These are phyloP conservation scores for Elaeagnus macrophylla DNA, from an alignment of 306 rosid species.

Conservation along the genomic window DNA sequence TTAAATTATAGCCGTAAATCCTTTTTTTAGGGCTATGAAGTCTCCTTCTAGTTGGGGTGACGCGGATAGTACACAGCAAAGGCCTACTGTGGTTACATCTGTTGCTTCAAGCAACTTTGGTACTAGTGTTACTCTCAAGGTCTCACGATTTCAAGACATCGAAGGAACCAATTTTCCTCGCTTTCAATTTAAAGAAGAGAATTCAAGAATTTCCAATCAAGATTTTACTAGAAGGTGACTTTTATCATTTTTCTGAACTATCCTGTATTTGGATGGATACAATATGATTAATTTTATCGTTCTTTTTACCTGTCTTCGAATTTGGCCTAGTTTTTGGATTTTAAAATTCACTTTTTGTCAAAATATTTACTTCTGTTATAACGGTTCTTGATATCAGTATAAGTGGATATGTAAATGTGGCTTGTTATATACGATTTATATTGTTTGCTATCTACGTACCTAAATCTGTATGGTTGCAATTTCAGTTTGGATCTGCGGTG, in stretches of 20 bases:
- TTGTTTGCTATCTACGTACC: background rate
- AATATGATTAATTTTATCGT: too few species aligned
- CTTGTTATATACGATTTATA: background rate
- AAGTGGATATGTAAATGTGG: background rate
- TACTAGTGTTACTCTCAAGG: slow-evolving; percentile 32
- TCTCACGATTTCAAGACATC: slow-evolving; percentile 34
- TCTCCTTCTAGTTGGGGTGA: slow-evolving; percentile 32
- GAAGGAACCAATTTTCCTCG: slow-evolving; percentile 36
- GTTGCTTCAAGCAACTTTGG: slow-evolving; percentile 37
- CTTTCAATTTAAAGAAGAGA: slow-evolving; percentile 27
- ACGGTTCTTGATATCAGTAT: background rate
- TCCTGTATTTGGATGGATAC: too few species aligned
- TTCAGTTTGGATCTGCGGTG: background rate
- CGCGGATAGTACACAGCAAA: slow-evolving; percentile 3
- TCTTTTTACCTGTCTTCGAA: too few species aligned
- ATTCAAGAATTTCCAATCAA: slow-evolving; percentile 27
- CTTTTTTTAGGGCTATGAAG: slow-evolving; percentile 30
- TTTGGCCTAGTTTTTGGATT: too few species aligned
- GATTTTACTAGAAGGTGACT: slow-evolving; percentile 15
- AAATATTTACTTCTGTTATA: too few species aligned
- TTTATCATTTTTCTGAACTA: too few species aligned
- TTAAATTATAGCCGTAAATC: too few species aligned
- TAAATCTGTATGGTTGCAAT: background rate
- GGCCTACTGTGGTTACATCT: slow-evolving; percentile 31
- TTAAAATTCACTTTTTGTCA: too few species aligned